These are phyloP conservation scores for Fraxinus xanthoxyloides DNA, from an alignment of 305 asterid species.

Conservation along the genomic window DNA sequence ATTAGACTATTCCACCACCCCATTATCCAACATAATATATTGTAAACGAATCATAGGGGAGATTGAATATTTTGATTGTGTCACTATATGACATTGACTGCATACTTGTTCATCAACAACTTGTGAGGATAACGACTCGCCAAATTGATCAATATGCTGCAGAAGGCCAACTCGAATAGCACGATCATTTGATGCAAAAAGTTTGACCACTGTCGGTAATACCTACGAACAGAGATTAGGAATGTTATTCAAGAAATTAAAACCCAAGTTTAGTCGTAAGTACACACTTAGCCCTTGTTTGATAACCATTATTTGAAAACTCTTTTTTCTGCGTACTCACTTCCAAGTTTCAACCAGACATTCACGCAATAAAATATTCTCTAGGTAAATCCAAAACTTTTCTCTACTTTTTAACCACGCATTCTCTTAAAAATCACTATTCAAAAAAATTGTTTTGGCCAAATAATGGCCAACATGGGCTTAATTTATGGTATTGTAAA, in stretches of 20 bases:
- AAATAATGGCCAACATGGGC: background rate
- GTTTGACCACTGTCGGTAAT: constrained; percentile 79
- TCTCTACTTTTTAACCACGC: no score
- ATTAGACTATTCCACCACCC: constrained; percentile 15
- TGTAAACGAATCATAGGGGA: constrained; percentile 18
- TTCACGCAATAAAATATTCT: no score
- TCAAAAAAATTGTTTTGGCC: no score
- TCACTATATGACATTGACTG: constrained; percentile 3
- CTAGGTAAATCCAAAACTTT: no score
- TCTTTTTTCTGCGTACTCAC: no score
- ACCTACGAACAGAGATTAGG: constrained; percentile 42
- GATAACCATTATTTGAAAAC: no score
- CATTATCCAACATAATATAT: constrained; percentile 13
- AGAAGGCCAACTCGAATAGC: constrained; percentile 83
- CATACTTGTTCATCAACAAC: constrained; percentile 94
- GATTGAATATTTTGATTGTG: constrained; percentile 7
- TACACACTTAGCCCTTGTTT: no score
- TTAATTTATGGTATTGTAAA: background rate
- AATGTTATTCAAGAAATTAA: background rate
- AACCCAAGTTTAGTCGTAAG: constrained; percentile 20
- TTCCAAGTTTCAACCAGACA: no score
- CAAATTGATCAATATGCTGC: constrained; percentile 94
- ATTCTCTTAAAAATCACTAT: no score
- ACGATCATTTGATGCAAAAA: constrained; percentile 85
- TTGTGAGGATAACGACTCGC: constrained; percentile 84